phyloP scores from a whole-genome alignment of 768 basidiomycete species.

The Mrakia frigida region DNA sequence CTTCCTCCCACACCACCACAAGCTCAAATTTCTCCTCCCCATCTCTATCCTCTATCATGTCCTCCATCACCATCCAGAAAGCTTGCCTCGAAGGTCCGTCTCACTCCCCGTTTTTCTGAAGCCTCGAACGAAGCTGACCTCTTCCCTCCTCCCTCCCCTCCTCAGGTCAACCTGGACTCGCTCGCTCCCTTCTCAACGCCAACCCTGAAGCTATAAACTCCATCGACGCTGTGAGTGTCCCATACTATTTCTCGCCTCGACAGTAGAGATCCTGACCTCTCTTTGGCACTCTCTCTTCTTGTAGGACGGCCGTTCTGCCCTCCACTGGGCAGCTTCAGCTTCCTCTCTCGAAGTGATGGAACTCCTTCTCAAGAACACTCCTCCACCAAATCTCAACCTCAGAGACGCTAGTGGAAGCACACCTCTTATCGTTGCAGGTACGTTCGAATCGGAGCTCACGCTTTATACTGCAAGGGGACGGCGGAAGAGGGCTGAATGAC shows the following conservation, averaged over 20 bases:
- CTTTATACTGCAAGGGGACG: not conserved
- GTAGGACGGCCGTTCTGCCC: slow-evolving; percentile 44
- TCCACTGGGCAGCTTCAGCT: slow-evolving; percentile 45
- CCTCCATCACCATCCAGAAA: slow-evolving; percentile 42
- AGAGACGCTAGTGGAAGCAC: slow-evolving; percentile 44
- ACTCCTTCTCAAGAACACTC: slow-evolving; percentile 37
- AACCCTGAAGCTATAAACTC: slow-evolving; percentile 40
- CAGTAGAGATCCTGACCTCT: not conserved
- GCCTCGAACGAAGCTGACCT: not conserved
- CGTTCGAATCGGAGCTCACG: slow-evolving; percentile 10
- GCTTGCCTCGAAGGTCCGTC: slow-evolving; percentile 43
- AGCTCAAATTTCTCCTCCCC: not conserved
- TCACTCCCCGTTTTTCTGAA: not conserved
- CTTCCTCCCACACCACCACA: not conserved
- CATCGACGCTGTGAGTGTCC: slow-evolving; percentile 41
- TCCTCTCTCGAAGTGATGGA: slow-evolving; percentile 39
- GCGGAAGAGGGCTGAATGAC: not conserved
- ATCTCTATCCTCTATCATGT: not conserved
- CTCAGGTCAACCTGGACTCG: slow-evolving; percentile 43
- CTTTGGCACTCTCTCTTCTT: not conserved
- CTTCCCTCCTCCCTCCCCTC: slow-evolving; percentile 9
- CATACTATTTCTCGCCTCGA: not conserved
- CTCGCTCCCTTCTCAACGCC: slow-evolving; percentile 40
- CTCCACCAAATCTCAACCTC: slow-evolving; percentile 40
- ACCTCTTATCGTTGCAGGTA: slow-evolving; percentile 44